Base-by-base conservation (phyloP, 495 filamentous ascomycete genomes). In the Penicillium bovifimosum region DNA sequence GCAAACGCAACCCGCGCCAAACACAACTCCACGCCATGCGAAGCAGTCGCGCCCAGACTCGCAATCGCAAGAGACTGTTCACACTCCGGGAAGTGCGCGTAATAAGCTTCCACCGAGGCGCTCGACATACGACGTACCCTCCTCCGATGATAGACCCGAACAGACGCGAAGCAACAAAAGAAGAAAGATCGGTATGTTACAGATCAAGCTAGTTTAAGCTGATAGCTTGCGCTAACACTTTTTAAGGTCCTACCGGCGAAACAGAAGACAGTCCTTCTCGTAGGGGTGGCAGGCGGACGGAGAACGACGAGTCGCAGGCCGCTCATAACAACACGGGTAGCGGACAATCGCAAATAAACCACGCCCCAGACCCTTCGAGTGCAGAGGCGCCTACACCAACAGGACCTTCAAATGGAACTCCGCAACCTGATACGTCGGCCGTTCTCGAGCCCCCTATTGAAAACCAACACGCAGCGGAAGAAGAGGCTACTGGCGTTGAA, bases 51-150 rank as follows among this genome's bases (percentile, higher is more conserved):
- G 52, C 44, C 27, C 48, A 10, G 27, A 24, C 14, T 50, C 52
- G 31, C 56, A 54, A 34, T 24, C n/a, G 1, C 8, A n/a, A 16
- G n/a, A 17, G 4, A 33, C 38, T n/a, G 41, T 34, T 50, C 57
- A 55, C 44, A 63, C 63, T 14, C 59, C 62, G 5, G 54, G 54
- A 36, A 65, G 56, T 26, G 56, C 62, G 50, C 64, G 64, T 9
- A 67, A 65, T 44, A 17, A 43, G n/a, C 52, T 58, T 14, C 62
- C 64, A 29, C 47, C 39, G 13, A 58, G 64, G 14, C 56, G 54
- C 27, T 67, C 64, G 35, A 51, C 62, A 31, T 67, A 65, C 41
- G 64, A 67, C 13, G 50, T 67, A 53, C 62, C 60, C 3, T 48
- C 60, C 2, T 48, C 52, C 1, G 62, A 63, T 14, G 62, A 63